Conservation (phyloP, 345 rosid genomes). For the Murraya paniculata region DNA sequence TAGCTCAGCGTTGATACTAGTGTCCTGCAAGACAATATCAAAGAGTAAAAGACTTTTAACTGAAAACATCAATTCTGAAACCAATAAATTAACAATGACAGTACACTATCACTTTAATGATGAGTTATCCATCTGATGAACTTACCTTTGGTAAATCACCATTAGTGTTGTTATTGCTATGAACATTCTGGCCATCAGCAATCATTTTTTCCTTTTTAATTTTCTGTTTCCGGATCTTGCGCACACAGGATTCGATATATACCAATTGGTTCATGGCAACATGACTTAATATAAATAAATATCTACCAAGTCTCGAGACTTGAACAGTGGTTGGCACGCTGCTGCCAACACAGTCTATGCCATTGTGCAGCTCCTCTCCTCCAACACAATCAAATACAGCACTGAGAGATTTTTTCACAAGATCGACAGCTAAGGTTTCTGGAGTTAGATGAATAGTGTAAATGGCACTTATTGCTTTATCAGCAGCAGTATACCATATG, state of each 20-base stretch:
- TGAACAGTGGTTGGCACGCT: slow-evolving; percentile 54
- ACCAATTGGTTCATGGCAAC: slow-evolving; percentile 95
- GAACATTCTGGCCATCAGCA: slow-evolving; percentile 37
- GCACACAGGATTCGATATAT: slow-evolving; percentile 80
- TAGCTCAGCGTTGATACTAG: slow-evolving; percentile 81
- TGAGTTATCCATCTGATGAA: background rate
- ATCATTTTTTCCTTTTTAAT: slow-evolving; percentile 44
- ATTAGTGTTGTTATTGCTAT: slow-evolving; percentile 12
- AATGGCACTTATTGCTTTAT: slow-evolving; percentile 81
- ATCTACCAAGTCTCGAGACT: slow-evolving; percentile 79
- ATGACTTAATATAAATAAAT: slow-evolving; percentile 74
- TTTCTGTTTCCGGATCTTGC: slow-evolving; percentile 87
- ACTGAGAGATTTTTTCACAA: slow-evolving; percentile 65
- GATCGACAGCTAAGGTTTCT: slow-evolving; percentile 67
- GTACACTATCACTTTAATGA: background rate
- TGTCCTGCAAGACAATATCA: slow-evolving; percentile 48
- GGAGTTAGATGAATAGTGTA: slow-evolving; percentile 88
- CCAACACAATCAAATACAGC: slow-evolving; percentile 49
- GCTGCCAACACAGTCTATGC: slow-evolving; percentile 22
- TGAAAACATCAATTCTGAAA: background rate
- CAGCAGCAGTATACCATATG: slow-evolving; percentile 87
- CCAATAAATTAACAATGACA: slow-evolving; percentile 1
- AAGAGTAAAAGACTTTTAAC: background rate
- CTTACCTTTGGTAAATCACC: slow-evolving; percentile 44
- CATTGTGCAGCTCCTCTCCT: slow-evolving; percentile 47